Conservation (phyloP, 805 yeast genomes). For the Maudiozyma serrabonitensis region DNA sequence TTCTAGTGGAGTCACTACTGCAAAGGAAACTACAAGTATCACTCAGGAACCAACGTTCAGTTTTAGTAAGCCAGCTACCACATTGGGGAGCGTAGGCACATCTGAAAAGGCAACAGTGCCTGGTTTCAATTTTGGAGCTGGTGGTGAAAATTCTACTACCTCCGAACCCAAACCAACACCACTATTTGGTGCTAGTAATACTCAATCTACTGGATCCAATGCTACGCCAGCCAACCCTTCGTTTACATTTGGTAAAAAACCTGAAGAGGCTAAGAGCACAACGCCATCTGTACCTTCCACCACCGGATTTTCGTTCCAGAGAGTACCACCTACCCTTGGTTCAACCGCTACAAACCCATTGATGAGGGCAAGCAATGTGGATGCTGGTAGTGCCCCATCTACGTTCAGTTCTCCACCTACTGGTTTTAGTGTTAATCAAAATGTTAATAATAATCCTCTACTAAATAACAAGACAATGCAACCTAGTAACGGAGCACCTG, state of each 20-base stretch:
- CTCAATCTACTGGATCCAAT: not conserved
- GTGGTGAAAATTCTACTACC: not conserved
- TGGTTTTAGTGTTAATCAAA: not conserved
- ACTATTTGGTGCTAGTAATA: not conserved
- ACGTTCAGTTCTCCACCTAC: not conserved
- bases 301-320: not conserved
- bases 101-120: not conserved
- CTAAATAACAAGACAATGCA: not conserved
- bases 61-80: not conserved
- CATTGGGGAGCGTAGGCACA: not conserved
- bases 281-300: not conserved
- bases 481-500: not conserved
- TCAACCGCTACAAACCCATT: conserved; percentile 3
- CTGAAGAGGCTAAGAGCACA: not conserved
- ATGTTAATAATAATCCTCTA: not conserved
- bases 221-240: not conserved
- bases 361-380: not conserved
- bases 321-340: not conserved
- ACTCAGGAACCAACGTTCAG: conserved; percentile 3
- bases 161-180: not conserved
- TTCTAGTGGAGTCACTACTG: not conserved
- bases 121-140: not conserved
- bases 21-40: no score
- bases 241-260: not conserved
- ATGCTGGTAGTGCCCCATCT: no score